Conservation (phyloP, 306 rosid species). For the Leucaena leucocephala region DNA sequence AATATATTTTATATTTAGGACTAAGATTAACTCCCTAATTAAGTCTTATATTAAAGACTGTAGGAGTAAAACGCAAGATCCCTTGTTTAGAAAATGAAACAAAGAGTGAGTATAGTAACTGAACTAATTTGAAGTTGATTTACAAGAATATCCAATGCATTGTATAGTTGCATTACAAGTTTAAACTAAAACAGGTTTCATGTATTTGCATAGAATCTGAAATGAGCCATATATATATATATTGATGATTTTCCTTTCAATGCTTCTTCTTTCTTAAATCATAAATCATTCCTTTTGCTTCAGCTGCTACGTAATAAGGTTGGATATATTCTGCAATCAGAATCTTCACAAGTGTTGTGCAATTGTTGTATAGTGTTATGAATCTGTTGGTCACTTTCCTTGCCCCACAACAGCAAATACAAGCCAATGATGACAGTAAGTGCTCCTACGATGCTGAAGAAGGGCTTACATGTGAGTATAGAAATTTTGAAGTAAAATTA, state of each 20-base stretch:
- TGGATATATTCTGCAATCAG: constrained; percentile 29
- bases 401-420: constrained; percentile 80
- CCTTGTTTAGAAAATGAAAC: too few relatives aligned
- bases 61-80: too few relatives aligned
- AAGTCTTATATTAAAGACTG: too few relatives aligned
- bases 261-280: neutral
- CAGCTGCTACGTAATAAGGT: neutral
- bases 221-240: too few relatives aligned
- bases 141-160: too few relatives aligned
- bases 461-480: neutral
- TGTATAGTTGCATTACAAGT: too few relatives aligned
- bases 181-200: too few relatives aligned
- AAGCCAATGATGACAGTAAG: constrained; percentile 63
- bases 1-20: too few relatives aligned
- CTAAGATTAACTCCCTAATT: too few relatives aligned
- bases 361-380: constrained; percentile 40
- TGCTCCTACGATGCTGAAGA: constrained; percentile 77
- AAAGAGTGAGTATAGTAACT: too few relatives aligned
- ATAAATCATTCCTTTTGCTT: constrained; percentile 1
- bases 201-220: neutral
- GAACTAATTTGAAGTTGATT: too few relatives aligned
- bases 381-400: constrained; percentile 56
- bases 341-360: constrained; percentile 23
- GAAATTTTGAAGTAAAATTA: neutral
- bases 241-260: neutral